Base-by-base conservation (phyloP, 1,139 yeast species). In the Lodderomyces orthopsilosis region DNA sequence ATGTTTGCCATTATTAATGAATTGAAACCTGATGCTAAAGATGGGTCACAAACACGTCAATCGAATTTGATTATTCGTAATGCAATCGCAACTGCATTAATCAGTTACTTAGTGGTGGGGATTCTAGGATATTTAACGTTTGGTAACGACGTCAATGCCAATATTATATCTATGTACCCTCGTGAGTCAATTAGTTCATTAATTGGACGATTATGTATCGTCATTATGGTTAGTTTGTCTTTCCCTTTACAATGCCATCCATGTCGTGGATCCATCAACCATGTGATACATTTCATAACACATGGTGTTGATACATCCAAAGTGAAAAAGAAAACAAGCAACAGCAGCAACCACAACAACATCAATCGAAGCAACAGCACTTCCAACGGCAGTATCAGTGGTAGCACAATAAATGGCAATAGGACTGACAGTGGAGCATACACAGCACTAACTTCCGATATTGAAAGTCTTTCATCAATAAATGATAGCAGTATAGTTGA, bases 1-100 rank as follows among this genome's bases (percentile, higher is more conserved):
- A 85, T 93, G 83, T 91, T 87, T 62, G 84, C 96, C 8, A 86
- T 91, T 43, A 79, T 90, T 56, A 88, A 90, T 58, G 99, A 93
- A 65, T 55, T 65, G 43, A 49, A 55, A 44, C 64, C 63, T 15
- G 51, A 51, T 42, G 65, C 57, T 9, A 45, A 40, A 7, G 56
- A 51, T 34, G 83, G 84, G 41, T 74, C 77, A 41, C 74, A 78
- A 35, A 70, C 80, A 2, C 60, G 74, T 43, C 80, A 71, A 51
- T 71, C 83, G 42, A 79, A 77, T 55, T 65, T 63, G 42, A 76
- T 84, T 40, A 82, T 83, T 30, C 53, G 75, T 22, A 71, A 73
- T 43, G 75, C 90, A 2, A 74, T 85, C 12, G 71, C 89, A 1
- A 76, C 82, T 10, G 66, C 78, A 0, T 70, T 91, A 41, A 78